Evolutionary conservation across 148 eudicot species (phyloP).

Genomic region (Fallopia convolvulus): DNA sequence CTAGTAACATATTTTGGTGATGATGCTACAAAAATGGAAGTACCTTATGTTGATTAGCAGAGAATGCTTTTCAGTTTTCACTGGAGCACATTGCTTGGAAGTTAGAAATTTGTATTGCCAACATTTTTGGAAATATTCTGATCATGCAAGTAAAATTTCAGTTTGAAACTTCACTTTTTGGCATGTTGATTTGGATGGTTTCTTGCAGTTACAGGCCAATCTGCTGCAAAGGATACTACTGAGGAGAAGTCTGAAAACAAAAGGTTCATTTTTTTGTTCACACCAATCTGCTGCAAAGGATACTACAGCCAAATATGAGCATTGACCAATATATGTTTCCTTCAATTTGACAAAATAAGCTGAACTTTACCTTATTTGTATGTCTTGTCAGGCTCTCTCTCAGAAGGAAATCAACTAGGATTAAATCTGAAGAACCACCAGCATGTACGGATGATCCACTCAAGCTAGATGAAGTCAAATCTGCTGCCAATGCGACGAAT

Average conservation of each 20-base stretch:
- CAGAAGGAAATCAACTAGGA: slow-evolving; percentile 1
- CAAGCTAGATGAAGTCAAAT: neutral
- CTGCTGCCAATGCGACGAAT: slow-evolving; percentile 8
- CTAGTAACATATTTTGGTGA: neutral
- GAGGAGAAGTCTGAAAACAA: slow-evolving; percentile 47
- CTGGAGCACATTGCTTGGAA: neutral
- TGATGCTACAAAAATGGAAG: neutral
- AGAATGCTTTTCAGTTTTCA: neutral
- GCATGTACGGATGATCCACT: neutral
- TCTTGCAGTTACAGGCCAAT: slow-evolving; percentile 1
- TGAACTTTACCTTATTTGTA: neutral
- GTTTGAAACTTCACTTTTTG: neutral
- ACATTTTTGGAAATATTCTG: neutral
- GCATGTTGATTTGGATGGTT: neutral
- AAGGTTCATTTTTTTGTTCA: slow-evolving; percentile 34
- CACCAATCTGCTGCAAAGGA: neutral
- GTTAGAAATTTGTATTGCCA: neutral
- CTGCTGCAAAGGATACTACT: slow-evolving; percentile 3
- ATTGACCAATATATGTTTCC: neutral
- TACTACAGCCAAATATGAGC: neutral
- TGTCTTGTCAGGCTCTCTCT: neutral
- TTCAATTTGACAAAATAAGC: neutral
- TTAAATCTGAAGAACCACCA: neutral
- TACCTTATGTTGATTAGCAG: neutral
- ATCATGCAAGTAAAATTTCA: neutral